phyloP scores from a whole-genome alignment of 2,329 filamentous ascomycete species.

The Trichophaea hybrida region DNA sequence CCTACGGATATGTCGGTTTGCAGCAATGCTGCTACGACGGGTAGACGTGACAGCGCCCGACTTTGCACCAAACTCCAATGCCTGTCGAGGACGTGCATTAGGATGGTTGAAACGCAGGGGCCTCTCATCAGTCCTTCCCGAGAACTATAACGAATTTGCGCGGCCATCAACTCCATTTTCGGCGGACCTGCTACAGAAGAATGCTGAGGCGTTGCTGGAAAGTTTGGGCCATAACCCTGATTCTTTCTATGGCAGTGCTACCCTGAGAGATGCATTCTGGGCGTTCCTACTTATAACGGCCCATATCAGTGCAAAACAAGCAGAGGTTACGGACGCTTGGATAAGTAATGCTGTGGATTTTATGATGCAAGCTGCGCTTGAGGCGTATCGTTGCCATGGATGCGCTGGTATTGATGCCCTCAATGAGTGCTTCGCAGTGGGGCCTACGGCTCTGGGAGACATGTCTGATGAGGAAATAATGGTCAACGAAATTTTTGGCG shows the following conservation, averaged over 20 bases:
- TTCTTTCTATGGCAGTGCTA: background rate
- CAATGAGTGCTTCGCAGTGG: constrained; percentile 22
- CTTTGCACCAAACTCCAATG: constrained; percentile 1
- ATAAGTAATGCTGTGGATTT: constrained; percentile 13
- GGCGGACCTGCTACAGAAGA: constrained; percentile 7
- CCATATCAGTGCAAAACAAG: constrained; percentile 12
- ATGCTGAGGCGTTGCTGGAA: constrained; percentile 13
- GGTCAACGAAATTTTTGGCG: constrained; percentile 22
- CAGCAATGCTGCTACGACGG: constrained; percentile 15
- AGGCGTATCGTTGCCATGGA: constrained; percentile 20
- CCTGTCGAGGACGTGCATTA: constrained; percentile 6
- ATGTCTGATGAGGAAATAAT: constrained; percentile 9
- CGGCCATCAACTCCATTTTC: constrained; percentile 14
- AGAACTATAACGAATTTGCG: background rate
- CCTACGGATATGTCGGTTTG: constrained; percentile 19
- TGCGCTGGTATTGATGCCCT: constrained; percentile 12
- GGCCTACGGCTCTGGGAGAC: constrained; percentile 11
- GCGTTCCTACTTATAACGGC: constrained; percentile 20
- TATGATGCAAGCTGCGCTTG: constrained; percentile 20
- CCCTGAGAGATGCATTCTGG: constrained; percentile 15
- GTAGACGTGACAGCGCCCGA: constrained; percentile 16
- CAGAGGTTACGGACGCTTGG: constrained; percentile 15
- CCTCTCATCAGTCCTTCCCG: constrained; percentile 10
- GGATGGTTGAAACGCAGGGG: constrained; percentile 17
- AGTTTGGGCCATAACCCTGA: background rate